Evolutionary conservation across 108 stramenopile species (phyloP).

Genomic region (Nitzschia inconspicua): DNA sequence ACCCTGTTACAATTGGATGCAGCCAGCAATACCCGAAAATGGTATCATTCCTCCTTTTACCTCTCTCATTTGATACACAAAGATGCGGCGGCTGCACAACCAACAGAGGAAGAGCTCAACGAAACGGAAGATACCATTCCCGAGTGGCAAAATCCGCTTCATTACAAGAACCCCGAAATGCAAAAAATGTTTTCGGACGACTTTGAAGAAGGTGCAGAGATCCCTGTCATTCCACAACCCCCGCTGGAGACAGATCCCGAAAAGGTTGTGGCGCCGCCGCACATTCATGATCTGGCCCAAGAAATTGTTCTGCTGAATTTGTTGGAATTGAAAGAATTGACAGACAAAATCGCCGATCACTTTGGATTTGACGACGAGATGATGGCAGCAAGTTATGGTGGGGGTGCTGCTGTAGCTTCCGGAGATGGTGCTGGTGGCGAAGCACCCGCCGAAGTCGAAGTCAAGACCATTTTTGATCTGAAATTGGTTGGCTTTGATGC

Average conservation of each 20-base stretch:
- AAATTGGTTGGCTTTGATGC: constrained; percentile 88
- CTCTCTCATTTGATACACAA: constrained; percentile 10
- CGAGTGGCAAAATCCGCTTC: constrained; percentile 69
- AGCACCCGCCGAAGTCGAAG: constrained; percentile 27
- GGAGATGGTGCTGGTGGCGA: constrained; percentile 41
- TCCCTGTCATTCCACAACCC: constrained; percentile 57
- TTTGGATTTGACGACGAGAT: constrained; percentile 74
- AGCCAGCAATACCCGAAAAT: no score
- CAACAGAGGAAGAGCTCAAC: constrained; percentile 22
- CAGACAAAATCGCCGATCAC: constrained; percentile 67
- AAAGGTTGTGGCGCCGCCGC: constrained; percentile 43
- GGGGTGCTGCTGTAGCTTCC: constrained; percentile 15
- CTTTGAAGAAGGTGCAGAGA: constrained; percentile 58
- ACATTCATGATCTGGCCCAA: constrained; percentile 64
- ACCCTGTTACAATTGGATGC: no score
- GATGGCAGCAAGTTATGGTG: constrained; percentile 31
- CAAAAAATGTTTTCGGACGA: constrained; percentile 56
- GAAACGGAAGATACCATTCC: constrained; percentile 52
- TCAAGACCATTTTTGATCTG: constrained; percentile 81
- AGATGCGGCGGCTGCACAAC: constrained; percentile 20
- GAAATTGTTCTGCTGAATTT: constrained; percentile 67
- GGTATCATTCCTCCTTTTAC: constrained; percentile 12
- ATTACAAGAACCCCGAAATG: constrained; percentile 60
- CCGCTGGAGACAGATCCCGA: constrained; percentile 45
- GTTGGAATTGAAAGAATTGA: constrained; percentile 72